phyloP scores from a whole-genome alignment of 257 asterid genomes.

The Nicotiana tabacum region DNA sequence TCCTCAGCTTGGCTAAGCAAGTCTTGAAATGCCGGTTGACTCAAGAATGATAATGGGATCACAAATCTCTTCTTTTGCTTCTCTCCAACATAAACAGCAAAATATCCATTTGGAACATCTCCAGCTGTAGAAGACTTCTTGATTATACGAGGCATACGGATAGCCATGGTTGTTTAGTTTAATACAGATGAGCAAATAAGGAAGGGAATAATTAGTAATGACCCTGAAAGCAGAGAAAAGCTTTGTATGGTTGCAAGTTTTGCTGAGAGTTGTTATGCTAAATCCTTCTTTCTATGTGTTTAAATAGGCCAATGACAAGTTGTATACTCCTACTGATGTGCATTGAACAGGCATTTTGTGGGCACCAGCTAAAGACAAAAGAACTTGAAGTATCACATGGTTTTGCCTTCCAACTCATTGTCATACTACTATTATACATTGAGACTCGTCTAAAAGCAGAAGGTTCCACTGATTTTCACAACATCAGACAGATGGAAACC shows the following conservation, averaged over 20 bases:
- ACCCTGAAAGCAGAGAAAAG: not conserved
- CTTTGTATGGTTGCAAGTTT: not conserved
- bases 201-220: not conserved
- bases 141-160: too few species aligned
- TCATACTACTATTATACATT: not conserved
- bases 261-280: not conserved
- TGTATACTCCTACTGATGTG: not conserved
- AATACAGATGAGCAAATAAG: not conserved
- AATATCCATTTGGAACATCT: too few species aligned
- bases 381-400: conserved; percentile 5
- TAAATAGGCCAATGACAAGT: not conserved
- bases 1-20: too few species aligned
- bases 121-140: too few species aligned
- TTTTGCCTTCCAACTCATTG: conserved; percentile 11
- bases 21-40: too few species aligned
- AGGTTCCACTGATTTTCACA: too few species aligned
- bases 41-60: too few species aligned
- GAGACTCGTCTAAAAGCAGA: too few species aligned
- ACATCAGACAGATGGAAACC: too few species aligned
- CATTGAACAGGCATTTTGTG: conserved; percentile 13
- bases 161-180: not conserved
- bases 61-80: too few species aligned
- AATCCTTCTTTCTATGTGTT: not conserved
- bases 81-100: too few species aligned
- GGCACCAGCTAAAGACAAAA: not conserved